phyloP scores from a whole-genome alignment of 2,329 filamentous ascomycete species.

The Ophiostoma sp. region DNA sequence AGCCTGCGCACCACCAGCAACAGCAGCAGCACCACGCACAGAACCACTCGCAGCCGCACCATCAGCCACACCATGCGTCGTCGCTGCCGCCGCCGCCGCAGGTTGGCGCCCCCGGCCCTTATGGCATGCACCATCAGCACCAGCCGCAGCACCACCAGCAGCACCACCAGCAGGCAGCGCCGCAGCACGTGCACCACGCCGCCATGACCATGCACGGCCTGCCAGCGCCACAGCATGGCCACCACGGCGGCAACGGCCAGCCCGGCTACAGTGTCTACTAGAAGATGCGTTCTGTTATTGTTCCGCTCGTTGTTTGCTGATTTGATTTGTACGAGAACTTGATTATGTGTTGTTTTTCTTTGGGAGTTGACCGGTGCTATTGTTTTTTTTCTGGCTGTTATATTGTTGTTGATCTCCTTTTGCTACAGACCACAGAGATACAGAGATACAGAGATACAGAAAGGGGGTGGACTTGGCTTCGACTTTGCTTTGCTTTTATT shows the following conservation, averaged over 20 bases:
- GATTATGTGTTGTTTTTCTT: background rate
- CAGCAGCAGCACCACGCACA: conserved; percentile 14
- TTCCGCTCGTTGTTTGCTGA: background rate
- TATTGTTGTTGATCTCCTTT: no score
- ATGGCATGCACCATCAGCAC: conserved; percentile 17
- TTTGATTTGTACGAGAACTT: background rate
- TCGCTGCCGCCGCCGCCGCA: background rate
- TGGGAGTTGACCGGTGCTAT: background rate
- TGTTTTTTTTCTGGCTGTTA: background rate
- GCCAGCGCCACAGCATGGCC: conserved; percentile 12
- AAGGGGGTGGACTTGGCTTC: background rate
- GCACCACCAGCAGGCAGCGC: background rate
- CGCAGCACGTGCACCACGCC: background rate
- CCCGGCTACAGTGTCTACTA: conserved; percentile 16
- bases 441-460: background rate
- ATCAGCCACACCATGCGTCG: conserved; percentile 20
- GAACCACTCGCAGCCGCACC: conserved; percentile 12
- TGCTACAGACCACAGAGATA: no score
- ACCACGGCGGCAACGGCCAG: background rate
- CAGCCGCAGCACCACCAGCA: conserved; percentile 21
- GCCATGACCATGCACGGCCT: conserved; percentile 3
- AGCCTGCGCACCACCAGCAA: conserved; percentile 21
- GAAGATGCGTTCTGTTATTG: background rate
- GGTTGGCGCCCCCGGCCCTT: background rate
- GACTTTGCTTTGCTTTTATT: background rate